A percentile compares a stretch with the other conserved stretches of the same genome.
Evolutionary conservation across 306 rosid genomes (phyloP).

Genomic region (Luffa acutangula): DNA sequence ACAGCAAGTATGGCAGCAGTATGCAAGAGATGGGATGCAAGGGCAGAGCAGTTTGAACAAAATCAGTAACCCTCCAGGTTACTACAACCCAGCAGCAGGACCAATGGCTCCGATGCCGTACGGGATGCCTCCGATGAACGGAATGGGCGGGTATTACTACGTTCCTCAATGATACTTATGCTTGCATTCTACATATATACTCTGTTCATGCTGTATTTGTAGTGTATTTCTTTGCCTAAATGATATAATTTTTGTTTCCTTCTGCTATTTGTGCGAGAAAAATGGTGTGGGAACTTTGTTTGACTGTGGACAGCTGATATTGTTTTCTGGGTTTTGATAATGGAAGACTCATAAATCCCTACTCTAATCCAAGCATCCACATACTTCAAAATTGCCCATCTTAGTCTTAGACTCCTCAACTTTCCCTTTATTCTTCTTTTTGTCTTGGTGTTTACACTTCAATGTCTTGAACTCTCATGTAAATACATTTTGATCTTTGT

Average conservation of each 20-base stretch:
- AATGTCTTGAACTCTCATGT: not conserved
- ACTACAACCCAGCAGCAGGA: constrained; percentile 31
- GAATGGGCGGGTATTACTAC: constrained; percentile 85
- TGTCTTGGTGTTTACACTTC: not conserved
- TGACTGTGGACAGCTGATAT: constrained; percentile 5
- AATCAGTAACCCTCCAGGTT: constrained; percentile 34
- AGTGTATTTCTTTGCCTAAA: constrained; percentile 26
- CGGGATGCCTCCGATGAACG: constrained; percentile 80
- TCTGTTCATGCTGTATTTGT: constrained; percentile 31
- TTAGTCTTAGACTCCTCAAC: not conserved
- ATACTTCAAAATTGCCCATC: not conserved
- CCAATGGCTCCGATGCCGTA: constrained; percentile 54
- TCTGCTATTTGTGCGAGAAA: constrained; percentile 35
- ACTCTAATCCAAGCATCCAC: not conserved
- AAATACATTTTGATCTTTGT: too few relatives aligned
- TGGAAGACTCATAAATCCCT: not conserved
- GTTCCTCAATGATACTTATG: constrained; percentile 46
- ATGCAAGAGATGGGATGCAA: constrained; percentile 85
- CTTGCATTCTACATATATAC: constrained; percentile 13
- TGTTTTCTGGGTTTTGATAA: not conserved
- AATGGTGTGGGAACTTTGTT: constrained; percentile 20
- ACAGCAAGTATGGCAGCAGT: constrained; percentile 83
- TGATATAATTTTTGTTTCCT: constrained; percentile 34
- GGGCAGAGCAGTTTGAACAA: constrained; percentile 82
- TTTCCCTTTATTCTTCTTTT: not conserved